Evolutionary conservation across 139 green algal species (phyloP).

Genomic region (Deuterostichococcus epilithicus): DNA sequence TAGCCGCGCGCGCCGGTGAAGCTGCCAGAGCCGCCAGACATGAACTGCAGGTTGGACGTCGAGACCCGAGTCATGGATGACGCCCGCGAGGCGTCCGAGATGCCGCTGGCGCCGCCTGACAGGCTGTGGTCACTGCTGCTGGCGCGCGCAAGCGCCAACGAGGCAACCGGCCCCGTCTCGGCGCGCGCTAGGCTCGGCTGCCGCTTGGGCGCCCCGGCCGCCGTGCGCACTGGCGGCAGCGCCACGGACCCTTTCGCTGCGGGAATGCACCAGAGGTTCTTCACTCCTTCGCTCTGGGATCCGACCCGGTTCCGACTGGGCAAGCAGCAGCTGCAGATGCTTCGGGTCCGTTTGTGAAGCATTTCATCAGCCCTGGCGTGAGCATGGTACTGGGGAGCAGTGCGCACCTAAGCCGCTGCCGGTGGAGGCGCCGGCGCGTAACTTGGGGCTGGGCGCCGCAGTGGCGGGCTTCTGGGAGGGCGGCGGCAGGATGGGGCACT

Average conservation of each 20-base stretch:
- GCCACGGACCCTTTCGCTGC: neutral
- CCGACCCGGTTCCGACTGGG: too few relatives aligned
- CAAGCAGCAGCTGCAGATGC: too few relatives aligned
- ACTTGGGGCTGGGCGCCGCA: neutral
- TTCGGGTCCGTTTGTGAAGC: too few relatives aligned
- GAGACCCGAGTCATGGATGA: neutral
- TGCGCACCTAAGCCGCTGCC: neutral
- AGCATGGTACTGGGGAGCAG: too few relatives aligned
- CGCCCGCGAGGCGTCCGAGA: neutral
- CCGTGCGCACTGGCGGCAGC: neutral
- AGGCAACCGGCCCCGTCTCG: neutral
- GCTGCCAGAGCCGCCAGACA: neutral
- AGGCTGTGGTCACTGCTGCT: neutral
- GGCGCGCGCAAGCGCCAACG: neutral
- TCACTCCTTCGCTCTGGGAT: too few relatives aligned
- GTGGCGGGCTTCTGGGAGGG: neutral
- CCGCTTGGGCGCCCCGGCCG: too few relatives aligned
- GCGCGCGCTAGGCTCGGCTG: neutral
- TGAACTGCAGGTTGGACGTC: neutral
- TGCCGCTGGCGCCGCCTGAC: neutral
- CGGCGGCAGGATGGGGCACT: conserved; percentile 1
- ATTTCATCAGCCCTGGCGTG: too few relatives aligned
- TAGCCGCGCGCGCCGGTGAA: neutral
- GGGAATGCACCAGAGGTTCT: too few relatives aligned
- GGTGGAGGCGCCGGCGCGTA: neutral